These are phyloP conservation scores for Trametes polyzona DNA, from an alignment of 1,284 basidiomycete species.

Conservation along the genomic window DNA sequence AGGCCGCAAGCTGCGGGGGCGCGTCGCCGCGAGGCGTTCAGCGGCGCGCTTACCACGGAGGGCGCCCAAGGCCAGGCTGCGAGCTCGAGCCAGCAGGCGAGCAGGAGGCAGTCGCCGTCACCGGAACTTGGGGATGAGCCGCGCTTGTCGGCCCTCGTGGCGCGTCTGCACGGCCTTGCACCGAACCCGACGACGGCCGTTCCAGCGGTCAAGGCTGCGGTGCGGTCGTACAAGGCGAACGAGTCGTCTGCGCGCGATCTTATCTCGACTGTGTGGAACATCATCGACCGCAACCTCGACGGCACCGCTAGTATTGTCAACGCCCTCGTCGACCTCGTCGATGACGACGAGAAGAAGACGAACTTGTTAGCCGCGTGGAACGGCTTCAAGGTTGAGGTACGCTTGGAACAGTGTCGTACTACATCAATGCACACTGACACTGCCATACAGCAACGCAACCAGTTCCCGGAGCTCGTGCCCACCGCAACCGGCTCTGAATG, in stretches of 20 bases:
- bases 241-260: constrained; percentile 86
- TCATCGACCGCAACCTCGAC: constrained; percentile 81
- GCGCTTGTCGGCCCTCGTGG: constrained; percentile 71
- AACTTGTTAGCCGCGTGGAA: constrained; percentile 82
- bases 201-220: constrained; percentile 78
- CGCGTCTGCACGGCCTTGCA: constrained; percentile 70
- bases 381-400: constrained; percentile 81
- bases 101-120: constrained; percentile 46
- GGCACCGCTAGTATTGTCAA: constrained; percentile 79
- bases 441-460: constrained; percentile 79
- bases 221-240: constrained; percentile 78
- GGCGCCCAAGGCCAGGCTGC: constrained; percentile 27
- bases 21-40: constrained; percentile 64
- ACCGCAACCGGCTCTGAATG: constrained; percentile 66
- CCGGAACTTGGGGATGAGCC: constrained; percentile 58
- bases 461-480: constrained; percentile 81
- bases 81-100: constrained; percentile 35
- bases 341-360: constrained; percentile 83
- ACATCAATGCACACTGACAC: constrained; percentile 58
- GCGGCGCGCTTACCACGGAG: constrained; percentile 63
- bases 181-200: constrained; percentile 75
- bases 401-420: constrained; percentile 26
- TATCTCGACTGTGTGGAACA: constrained; percentile 85
- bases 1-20: constrained; percentile 38
- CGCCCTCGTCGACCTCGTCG: constrained; percentile 79